Evolutionary conservation across 2,329 filamentous ascomycete genomes (phyloP), one percentile per base, ranked within the genome.

Genomic region (Phyllachora maydis): DNA sequence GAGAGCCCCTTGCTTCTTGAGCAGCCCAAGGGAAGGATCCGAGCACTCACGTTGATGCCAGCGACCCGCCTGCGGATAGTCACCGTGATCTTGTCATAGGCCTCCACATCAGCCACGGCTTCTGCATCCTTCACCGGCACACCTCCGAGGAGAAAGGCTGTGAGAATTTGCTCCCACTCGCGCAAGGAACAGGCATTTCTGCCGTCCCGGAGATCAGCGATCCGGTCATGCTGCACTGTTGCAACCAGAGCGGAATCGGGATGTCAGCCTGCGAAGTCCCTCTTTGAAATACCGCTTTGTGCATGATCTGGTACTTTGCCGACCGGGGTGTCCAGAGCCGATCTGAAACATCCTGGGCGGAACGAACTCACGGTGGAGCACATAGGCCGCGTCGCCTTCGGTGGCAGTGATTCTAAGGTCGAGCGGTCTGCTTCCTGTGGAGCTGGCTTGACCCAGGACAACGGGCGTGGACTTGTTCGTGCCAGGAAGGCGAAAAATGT

Each of bases 341-440:
- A n/a, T n/a, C n/a, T n/a, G n/a, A n/a, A n/a, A n/a, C n/a, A n/a
- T n/a, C n/a, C n/a, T n/a, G n/a, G n/a, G n/a, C n/a, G n/a, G n/a
- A n/a, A n/a, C n/a, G n/a, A n/a, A 56, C 64, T 57, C 52, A 72
- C 68, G 45, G 30, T 55, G 55, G 26, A 54, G 45, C 19, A 56
- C 49, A 44, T 69, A 77, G 5, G 67, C 58, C 22, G 54, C 57
- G 26, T 62, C 56, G 26, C 66, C 65, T 36, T 82, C 74, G 15
- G 73, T 79, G 16, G 62, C 74, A 16, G 72, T 54, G 15, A 82
- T 44, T 39, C 66, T 68, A 22, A 77, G 43, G 42, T 79, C 70
- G 15, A 81, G 48, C 2, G 58, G 54, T 27, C 53, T 54, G 17
- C 28, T 13, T 18, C 50, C 52, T 26, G 44, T 56, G 12, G 59